These are phyloP conservation scores for Agaricales sp. DNA, from an alignment of 1,284 basidiomycete genomes.

Conservation along the genomic window DNA sequence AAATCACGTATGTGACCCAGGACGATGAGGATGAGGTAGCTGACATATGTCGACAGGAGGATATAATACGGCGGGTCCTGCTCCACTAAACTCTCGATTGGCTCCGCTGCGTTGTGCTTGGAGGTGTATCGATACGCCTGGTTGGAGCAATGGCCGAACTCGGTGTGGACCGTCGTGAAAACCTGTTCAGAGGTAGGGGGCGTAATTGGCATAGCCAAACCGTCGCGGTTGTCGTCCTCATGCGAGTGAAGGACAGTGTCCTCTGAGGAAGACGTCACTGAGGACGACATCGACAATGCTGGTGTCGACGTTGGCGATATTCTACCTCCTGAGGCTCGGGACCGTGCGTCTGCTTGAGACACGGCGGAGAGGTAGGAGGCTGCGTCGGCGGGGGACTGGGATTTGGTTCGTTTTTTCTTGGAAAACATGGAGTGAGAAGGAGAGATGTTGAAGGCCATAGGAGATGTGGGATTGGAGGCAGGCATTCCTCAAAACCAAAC, in stretches of 20 bases:
- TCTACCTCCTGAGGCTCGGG: constrained; percentile 28
- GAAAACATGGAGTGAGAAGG: constrained; percentile 49
- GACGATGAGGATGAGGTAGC: constrained; percentile 81
- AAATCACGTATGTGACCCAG: constrained; percentile 95
- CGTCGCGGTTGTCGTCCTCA: constrained; percentile 32
- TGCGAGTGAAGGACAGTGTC: constrained; percentile 49
- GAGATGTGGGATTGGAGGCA: constrained; percentile 16
- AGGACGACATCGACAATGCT: constrained; percentile 60
- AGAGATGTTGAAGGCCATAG: constrained; percentile 26
- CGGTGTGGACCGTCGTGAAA: constrained; percentile 69
- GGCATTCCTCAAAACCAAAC: background rate
- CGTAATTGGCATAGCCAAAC: constrained; percentile 42
- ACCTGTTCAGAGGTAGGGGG: constrained; percentile 71
- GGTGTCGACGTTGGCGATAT: constrained; percentile 44
- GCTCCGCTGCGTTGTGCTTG: constrained; percentile 41
- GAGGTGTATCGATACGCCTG: constrained; percentile 61
- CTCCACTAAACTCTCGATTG: constrained; percentile 44
- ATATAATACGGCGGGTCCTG: constrained; percentile 87
- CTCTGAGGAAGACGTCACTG: constrained; percentile 50
- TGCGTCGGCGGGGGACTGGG: constrained; percentile 38
- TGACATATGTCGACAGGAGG: constrained; percentile 85
- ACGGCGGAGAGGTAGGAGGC: constrained; percentile 65
- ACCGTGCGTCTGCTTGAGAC: constrained; percentile 56
- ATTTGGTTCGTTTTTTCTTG: constrained; percentile 34
- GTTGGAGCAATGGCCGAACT: constrained; percentile 80